Evolutionary conservation across 345 rosid species (phyloP).

Genomic region (Bruguiera parviflora): DNA sequence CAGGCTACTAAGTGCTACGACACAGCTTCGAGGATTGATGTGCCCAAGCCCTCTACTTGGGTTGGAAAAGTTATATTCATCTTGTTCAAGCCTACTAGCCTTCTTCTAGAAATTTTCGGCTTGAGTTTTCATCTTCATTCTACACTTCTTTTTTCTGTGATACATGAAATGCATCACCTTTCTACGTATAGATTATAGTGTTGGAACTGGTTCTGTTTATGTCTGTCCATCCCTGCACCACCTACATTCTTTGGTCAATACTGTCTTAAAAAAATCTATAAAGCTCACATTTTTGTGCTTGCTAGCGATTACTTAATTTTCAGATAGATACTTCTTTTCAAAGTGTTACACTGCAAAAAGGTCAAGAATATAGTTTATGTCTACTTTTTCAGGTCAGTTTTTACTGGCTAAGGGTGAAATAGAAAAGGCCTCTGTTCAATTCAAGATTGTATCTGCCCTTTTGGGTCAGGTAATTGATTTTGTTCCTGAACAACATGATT

Average conservation of each 20-base stretch:
- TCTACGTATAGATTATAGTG: too few species aligned
- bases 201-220: too few species aligned
- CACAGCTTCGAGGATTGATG: constrained; percentile 51
- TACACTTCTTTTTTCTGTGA: too few species aligned
- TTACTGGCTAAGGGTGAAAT: constrained; percentile 90
- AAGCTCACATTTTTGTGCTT: too few species aligned
- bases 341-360: background rate
- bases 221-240: too few species aligned
- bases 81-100: too few species aligned
- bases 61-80: constrained; percentile 75
- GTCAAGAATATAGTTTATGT: constrained; percentile 39
- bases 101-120: too few species aligned
- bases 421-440: constrained; percentile 84
- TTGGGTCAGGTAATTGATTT: constrained; percentile 70
- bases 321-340: background rate
- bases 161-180: too few species aligned
- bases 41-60: constrained; percentile 93
- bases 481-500: background rate
- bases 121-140: too few species aligned
- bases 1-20: constrained; percentile 23
- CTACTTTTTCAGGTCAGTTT: constrained; percentile 37
- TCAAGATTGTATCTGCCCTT: constrained; percentile 92
- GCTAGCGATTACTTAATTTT: too few species aligned
- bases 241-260: too few species aligned
- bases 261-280: too few species aligned